Evolutionary conservation across 305 asterid species (phyloP).

Genomic region (Fraxinus dipetala): DNA sequence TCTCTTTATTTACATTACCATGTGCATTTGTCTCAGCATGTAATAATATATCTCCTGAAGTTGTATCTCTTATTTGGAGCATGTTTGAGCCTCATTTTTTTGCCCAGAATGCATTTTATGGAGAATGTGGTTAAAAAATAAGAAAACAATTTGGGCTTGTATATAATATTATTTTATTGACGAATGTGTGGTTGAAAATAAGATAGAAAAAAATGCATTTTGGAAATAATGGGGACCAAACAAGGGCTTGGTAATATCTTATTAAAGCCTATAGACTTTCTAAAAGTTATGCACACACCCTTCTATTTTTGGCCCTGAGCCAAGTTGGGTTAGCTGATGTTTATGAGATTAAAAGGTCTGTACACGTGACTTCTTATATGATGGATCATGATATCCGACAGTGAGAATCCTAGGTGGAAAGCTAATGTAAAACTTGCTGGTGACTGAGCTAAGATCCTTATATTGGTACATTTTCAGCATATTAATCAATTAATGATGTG

Average conservation of each 20-base stretch:
- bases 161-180: too few relatives aligned
- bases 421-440: neutral
- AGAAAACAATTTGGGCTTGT: too few relatives aligned
- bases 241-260: neutral
- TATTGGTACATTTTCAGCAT: neutral
- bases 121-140: too few relatives aligned
- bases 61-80: neutral
- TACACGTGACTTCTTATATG: neutral
- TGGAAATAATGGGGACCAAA: too few relatives aligned
- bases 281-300: neutral
- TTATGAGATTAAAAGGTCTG: neutral
- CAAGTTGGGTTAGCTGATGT: neutral
- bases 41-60: neutral
- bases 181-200: too few relatives aligned
- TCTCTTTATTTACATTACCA: neutral
- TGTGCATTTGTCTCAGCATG: neutral
- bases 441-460: neutral
- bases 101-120: too few relatives aligned
- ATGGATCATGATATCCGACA: neutral
- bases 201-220: too few relatives aligned
- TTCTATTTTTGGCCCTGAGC: neutral
- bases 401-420: neutral
- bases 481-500: neutral
- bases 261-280: neutral
- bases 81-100: too few relatives aligned